These are phyloP conservation scores for Cordyceps militaris DNA, from an alignment of 2,329 filamentous ascomycete species.

Conservation along the genomic window DNA sequence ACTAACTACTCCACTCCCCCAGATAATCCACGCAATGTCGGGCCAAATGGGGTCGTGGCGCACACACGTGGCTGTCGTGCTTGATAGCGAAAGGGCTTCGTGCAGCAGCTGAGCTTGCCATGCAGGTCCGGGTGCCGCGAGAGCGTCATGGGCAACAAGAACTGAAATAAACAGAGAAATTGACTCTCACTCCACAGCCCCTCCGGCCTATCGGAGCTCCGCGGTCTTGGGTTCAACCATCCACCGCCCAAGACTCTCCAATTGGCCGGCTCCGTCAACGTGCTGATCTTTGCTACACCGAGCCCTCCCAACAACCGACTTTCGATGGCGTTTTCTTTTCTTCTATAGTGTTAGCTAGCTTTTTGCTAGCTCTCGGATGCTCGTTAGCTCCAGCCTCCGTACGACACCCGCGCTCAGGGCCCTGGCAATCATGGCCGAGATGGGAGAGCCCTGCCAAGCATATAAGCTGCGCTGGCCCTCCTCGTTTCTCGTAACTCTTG, in stretches of 20 bases:
- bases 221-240: neutral
- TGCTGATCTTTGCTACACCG: slow-evolving; percentile 9
- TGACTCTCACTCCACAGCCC: neutral
- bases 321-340: neutral
- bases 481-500: neutral
- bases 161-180: neutral
- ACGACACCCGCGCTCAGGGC: neutral
- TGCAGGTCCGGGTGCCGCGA: neutral
- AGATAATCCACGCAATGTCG: neutral
- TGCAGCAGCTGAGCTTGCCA: neutral
- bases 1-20: slow-evolving; percentile 5
- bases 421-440: neutral
- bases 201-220: neutral
- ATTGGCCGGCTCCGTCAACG: neutral
- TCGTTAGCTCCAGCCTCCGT: slow-evolving; percentile 4
- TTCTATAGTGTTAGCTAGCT: slow-evolving; percentile 2
- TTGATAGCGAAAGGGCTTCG: slow-evolving; percentile 4
- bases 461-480: slow-evolving; percentile 2
- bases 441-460: neutral
- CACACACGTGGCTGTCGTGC: slow-evolving; percentile 5
- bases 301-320: neutral
- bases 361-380: neutral
- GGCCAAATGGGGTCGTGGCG: slow-evolving; percentile 6
- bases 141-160: neutral
- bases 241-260: neutral